Conservation (phyloP, 2,329 filamentous ascomycete genomes). For the Amesomyces nigricolor region DNA sequence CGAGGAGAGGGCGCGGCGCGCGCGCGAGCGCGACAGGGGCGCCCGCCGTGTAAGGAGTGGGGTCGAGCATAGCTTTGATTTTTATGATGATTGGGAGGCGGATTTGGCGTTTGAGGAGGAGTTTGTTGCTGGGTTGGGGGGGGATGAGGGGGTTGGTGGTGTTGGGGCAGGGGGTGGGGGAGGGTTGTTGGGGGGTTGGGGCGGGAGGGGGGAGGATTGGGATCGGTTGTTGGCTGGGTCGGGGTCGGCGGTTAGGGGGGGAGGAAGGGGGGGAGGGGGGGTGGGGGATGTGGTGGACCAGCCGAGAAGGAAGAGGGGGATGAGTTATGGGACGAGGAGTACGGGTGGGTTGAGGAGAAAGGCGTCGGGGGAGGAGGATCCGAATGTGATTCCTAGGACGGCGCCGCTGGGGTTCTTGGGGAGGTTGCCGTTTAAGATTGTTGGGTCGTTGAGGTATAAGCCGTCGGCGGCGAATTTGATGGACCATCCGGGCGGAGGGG, state of each 20-base stretch:
- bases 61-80: conserved; percentile 87
- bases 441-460: conserved; percentile 77
- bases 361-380: conserved; percentile 60
- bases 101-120: conserved; percentile 47
- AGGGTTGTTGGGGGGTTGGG: conserved; percentile 59
- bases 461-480: conserved; percentile 86
- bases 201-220: conserved; percentile 63
- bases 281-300: conserved; percentile 49
- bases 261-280: conserved; percentile 25
- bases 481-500: conserved; percentile 65
- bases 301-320: conserved; percentile 68
- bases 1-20: conserved; percentile 67
- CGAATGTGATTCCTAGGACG: conserved; percentile 84
- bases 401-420: conserved; percentile 81
- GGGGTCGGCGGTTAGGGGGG: conserved; percentile 42
- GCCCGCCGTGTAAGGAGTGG: conserved; percentile 52
- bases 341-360: conserved; percentile 34
- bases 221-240: conserved; percentile 68
- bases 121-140: conserved; percentile 53
- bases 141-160: conserved; percentile 42
- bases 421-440: conserved; percentile 77
- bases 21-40: conserved; percentile 55
- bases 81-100: conserved; percentile 94
- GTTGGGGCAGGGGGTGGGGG: conserved; percentile 45
- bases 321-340: conserved; percentile 80